Evolutionary conservation across 192 early-diverging fungal species (phyloP), one percentile per base, ranked within the genome.

Genomic region (Backusella morwellensis): DNA sequence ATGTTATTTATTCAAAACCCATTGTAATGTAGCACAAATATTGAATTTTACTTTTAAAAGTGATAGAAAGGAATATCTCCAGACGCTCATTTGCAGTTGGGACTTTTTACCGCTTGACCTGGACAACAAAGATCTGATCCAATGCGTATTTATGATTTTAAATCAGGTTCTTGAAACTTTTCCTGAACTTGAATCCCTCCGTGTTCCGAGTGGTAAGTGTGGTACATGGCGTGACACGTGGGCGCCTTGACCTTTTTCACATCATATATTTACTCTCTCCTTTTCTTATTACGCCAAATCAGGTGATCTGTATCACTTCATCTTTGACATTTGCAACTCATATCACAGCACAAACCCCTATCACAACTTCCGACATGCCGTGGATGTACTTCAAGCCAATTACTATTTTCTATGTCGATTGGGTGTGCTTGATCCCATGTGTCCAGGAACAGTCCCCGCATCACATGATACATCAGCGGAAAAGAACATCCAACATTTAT

Each of bases 321-420:
- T 38, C 34, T 75, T 74, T 75, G 21, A 67, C 35, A 73, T 41
- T 80, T 66, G 40, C 72, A 85, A 89, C 72, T 85, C 83, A 15
- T 91, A 91, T 75, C 85, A 91, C 52, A 78, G 79, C 32, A 81
- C 79, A 15, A 97, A 97, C 80, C 93, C 94, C 6, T 97, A 96
- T 83, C 97, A 99, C 85, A 99, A 99, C 81, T 94, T 95, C 79
- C 87, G 88, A 34, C 97, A 99, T 81, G 97, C 96, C 0, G 92
- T 97, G 8, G 97, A 99, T 83, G 97, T 99, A 15, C 83, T 93
- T 15, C 96, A 98, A 76, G 88, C 93, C 52, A 95, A 94, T 42
- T 93, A 92, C 78, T 97, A 92, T 81, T 95, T 94, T 63, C 78
- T 94, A 70, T 92, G 91, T 74, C 83, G 83, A 21, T 84, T 93